Percentiles rank a stretch among this genome's conserved stretches.
phyloP scores from a whole-genome alignment of 257 asterid genomes.

The Capsicum baccatum region DNA sequence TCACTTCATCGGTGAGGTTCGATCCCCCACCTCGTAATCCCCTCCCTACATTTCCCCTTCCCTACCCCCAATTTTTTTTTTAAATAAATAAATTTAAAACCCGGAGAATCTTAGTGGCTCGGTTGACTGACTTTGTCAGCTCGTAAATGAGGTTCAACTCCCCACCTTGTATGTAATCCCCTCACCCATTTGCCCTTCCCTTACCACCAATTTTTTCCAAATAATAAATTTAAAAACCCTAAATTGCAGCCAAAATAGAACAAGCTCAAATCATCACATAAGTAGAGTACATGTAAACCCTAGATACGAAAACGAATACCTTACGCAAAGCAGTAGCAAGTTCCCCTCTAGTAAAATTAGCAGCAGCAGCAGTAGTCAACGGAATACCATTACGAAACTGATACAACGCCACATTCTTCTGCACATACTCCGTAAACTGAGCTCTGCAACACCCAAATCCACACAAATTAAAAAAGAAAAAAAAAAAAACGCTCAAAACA shows the following conservation, averaged over 20 bases:
- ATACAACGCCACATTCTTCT: conserved; percentile 90
- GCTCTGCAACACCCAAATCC: conserved; percentile 50
- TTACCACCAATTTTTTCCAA: too few species aligned
- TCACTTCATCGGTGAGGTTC: too few species aligned
- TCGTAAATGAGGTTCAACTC: too few species aligned
- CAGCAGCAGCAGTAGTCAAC: conserved; percentile 90
- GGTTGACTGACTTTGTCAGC: too few species aligned
- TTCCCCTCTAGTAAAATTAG: conserved; percentile 95
- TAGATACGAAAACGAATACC: conserved; percentile 47
- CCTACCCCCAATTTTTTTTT: too few species aligned
- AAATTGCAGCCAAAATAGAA: not conserved
- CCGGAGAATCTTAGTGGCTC: too few species aligned
- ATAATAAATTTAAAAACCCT: not conserved
- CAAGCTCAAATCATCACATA: not conserved
- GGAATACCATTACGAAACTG: conserved; percentile 98
- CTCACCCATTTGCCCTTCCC: too few species aligned
- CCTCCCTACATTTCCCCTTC: too few species aligned
- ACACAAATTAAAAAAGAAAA: not conserved
- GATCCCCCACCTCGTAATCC: too few species aligned
- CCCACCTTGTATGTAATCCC: too few species aligned
- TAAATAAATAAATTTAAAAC: too few species aligned
- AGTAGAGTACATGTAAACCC: conserved; percentile 6
- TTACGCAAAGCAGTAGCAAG: conserved; percentile 97
- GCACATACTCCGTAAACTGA: conserved; percentile 94
- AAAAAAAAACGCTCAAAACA: not conserved